Conservation (phyloP, 768 basidiomycete genomes). For the Russula lepida region DNA sequence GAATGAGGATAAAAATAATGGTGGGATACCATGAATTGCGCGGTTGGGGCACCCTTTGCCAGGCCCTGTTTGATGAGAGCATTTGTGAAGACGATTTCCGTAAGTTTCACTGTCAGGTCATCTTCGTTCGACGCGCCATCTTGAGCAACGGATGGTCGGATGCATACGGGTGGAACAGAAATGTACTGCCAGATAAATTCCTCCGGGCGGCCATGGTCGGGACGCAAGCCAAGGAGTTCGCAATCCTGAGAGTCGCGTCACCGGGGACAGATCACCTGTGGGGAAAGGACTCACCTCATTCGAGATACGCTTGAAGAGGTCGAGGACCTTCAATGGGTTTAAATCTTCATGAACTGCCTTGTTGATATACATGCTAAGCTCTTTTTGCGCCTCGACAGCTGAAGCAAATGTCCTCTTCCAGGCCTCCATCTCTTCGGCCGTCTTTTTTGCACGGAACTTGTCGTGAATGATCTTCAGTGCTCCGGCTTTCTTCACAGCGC, state of each 20-base stretch:
- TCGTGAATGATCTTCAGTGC: conserved; percentile 96
- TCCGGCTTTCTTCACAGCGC: conserved; percentile 92
- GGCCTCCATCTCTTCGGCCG: conserved; percentile 77
- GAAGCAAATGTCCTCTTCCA: conserved; percentile 76
- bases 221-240: conserved; percentile 86
- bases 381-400: conserved; percentile 82
- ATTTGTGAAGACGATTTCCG: conserved; percentile 94
- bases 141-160: conserved; percentile 93
- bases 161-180: conserved; percentile 95
- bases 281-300: conserved; percentile 56
- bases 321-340: conserved; percentile 88
- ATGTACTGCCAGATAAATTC: conserved; percentile 99
- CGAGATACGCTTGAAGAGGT: conserved; percentile 86
- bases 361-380: conserved; percentile 73
- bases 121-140: conserved; percentile 99
- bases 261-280: neutral
- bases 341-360: conserved; percentile 89
- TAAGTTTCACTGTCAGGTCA: conserved; percentile 93
- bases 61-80: conserved; percentile 87
- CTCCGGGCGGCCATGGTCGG: conserved; percentile 85
- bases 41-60: conserved; percentile 77
- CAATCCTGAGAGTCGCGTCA: conserved; percentile 56
- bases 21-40: conserved; percentile 70
- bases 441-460: conserved; percentile 93
- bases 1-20: conserved; percentile 3